phyloP scores from a whole-genome alignment of 1,284 basidiomycete genomes.

The Hortiboletus rubellus region DNA sequence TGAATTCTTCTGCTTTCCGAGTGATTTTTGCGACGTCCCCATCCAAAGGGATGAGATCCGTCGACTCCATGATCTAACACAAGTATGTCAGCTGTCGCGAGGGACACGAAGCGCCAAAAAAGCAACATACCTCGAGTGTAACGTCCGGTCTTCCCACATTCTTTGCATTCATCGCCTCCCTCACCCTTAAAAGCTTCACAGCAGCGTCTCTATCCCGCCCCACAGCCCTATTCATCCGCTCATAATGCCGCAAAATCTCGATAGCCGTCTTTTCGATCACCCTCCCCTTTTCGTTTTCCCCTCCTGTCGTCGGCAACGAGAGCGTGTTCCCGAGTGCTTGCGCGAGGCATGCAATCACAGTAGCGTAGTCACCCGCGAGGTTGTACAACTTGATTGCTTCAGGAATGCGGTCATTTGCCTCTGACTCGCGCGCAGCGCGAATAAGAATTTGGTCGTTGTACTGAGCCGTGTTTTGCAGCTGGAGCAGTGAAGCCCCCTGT shows the following conservation, averaged over 20 bases:
- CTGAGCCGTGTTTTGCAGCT: constrained; percentile 67
- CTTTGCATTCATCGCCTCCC: constrained; percentile 81
- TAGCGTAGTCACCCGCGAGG: constrained; percentile 88
- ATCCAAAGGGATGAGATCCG: constrained; percentile 87
- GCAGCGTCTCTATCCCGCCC: constrained; percentile 79
- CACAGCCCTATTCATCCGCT: constrained; percentile 72
- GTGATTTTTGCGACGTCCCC: constrained; percentile 87
- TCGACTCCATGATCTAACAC: constrained; percentile 78
- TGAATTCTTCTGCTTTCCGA: constrained; percentile 87
- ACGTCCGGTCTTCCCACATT: constrained; percentile 71
- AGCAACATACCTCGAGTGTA: constrained; percentile 73
- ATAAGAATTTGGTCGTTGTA: constrained; percentile 86
- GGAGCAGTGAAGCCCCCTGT: constrained; percentile 76
- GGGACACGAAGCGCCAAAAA: background rate
- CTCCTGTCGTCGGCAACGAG: constrained; percentile 61
- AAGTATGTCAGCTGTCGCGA: background rate
- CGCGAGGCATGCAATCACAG: constrained; percentile 87
- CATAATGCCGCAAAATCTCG: constrained; percentile 87
- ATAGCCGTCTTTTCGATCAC: constrained; percentile 77
- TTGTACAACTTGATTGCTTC: constrained; percentile 97
- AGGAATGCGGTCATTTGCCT: constrained; percentile 75
- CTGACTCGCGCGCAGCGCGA: constrained; percentile 75
- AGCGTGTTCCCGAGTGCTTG: constrained; percentile 88
- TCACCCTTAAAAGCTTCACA: constrained; percentile 75
- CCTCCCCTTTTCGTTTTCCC: constrained; percentile 65